phyloP scores from a whole-genome alignment of 75 land plant genomes.

The Chamaecyparis obtusa region DNA sequence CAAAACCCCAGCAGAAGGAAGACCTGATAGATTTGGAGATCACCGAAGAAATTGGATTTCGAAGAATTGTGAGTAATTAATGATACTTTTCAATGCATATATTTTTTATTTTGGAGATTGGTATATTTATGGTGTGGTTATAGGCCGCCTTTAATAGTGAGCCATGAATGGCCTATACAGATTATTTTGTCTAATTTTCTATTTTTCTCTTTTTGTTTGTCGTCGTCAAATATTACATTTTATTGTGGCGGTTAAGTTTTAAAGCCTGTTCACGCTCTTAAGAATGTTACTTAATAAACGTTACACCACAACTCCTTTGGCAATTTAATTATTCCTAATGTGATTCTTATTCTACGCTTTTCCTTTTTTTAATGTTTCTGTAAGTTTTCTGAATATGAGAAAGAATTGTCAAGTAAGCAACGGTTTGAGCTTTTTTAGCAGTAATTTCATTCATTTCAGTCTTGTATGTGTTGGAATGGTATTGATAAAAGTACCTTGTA shows the following conservation, averaged over 20 bases:
- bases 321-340: background rate
- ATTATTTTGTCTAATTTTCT: background rate
- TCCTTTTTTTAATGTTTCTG: background rate
- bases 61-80: constrained; percentile 26
- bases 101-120: background rate
- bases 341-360: background rate
- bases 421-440: background rate
- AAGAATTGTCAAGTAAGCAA: background rate
- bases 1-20: constrained; percentile 14
- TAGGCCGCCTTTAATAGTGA: background rate
- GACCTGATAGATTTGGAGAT: constrained; percentile 41
- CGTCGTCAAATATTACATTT: background rate
- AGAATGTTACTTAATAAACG: background rate
- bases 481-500: background rate
- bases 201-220: background rate
- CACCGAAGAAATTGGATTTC: constrained; percentile 30
- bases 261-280: background rate
- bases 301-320: background rate
- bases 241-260: background rate
- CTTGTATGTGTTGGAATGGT: background rate
- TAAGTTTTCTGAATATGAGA: background rate
- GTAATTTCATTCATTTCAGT: background rate
- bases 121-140: background rate
- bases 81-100: background rate
- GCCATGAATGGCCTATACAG: background rate